Conservation (phyloP, 2,329 filamentous ascomycete species). For the Diaporthe sp. region DNA sequence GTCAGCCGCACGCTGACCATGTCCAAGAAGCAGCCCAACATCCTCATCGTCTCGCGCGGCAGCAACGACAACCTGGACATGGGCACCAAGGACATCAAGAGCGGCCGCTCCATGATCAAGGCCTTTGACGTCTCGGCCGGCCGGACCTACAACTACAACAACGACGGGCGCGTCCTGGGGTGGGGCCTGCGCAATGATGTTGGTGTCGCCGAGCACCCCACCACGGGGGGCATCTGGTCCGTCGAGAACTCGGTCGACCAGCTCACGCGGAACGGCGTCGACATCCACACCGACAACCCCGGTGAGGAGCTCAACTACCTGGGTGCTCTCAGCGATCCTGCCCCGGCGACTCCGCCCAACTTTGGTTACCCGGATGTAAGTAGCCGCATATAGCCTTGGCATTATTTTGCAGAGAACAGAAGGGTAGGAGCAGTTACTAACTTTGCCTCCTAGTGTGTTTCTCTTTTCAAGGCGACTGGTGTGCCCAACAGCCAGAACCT, state of each 20-base stretch:
- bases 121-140: conserved; percentile 48
- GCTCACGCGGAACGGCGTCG: conserved; percentile 64
- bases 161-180: conserved; percentile 61
- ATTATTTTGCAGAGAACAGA: not conserved
- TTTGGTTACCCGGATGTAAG: conserved; percentile 45
- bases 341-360: conserved; percentile 47
- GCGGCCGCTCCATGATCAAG: conserved; percentile 71
- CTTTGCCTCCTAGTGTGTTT: not conserved
- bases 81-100: conserved; percentile 54
- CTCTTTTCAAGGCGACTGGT: not conserved
- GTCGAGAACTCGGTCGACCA: conserved; percentile 80
- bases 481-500: conserved; percentile 56
- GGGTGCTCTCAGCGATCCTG: conserved; percentile 57
- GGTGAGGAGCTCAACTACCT: conserved; percentile 81
- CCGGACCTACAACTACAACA: conserved; percentile 56
- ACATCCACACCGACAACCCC: conserved; percentile 76
- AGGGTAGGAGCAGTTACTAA: not conserved
- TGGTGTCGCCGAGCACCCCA: conserved; percentile 72
- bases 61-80: conserved; percentile 68
- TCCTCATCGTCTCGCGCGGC: conserved; percentile 71
- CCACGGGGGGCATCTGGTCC: conserved; percentile 62
- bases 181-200: conserved; percentile 82
- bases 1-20: conserved; percentile 71
- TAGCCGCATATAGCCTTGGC: not conserved
- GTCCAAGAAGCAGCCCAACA: conserved; percentile 58